Evolutionary conservation across 768 basidiomycete species (phyloP).

Genomic region (Suillus tomentosus): DNA sequence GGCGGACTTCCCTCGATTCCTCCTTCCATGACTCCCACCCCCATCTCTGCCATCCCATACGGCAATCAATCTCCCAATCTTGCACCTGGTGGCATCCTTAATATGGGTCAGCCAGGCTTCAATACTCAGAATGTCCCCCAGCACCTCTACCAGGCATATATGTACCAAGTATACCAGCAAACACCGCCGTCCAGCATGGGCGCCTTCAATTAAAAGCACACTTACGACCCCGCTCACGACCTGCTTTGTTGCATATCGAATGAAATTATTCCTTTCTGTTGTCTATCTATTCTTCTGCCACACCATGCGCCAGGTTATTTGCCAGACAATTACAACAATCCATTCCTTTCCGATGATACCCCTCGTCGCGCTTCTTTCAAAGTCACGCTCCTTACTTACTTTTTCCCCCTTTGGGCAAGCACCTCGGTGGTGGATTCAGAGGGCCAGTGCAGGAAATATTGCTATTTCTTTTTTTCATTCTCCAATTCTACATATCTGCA

Average conservation of each 20-base stretch:
- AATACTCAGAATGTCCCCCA: slow-evolving; percentile 60
- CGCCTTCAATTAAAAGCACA: slow-evolving; percentile 59
- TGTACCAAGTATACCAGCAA: slow-evolving; percentile 85
- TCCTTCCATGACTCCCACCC: slow-evolving; percentile 32
- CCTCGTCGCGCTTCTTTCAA: slow-evolving; percentile 19
- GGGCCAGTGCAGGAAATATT: slow-evolving; percentile 33
- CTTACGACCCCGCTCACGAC: slow-evolving; percentile 45
- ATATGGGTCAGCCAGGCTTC: slow-evolving; percentile 70
- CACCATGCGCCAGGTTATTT: slow-evolving; percentile 28
- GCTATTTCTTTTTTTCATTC: slow-evolving; percentile 23
- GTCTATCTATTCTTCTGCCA: slow-evolving; percentile 34
- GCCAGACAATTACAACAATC: slow-evolving; percentile 24
- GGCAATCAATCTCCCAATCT: slow-evolving; percentile 64
- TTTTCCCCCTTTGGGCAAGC: slow-evolving; percentile 19
- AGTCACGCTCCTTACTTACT: slow-evolving; percentile 23
- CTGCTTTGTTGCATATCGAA: slow-evolving; percentile 34
- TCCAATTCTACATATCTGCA: slow-evolving; percentile 30
- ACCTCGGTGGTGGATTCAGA: slow-evolving; percentile 25
- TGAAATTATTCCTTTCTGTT: slow-evolving; percentile 35
- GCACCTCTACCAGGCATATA: slow-evolving; percentile 79
- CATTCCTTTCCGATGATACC: slow-evolving; percentile 38
- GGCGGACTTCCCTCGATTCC: slow-evolving; percentile 36
- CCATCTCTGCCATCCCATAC: slow-evolving; percentile 47
- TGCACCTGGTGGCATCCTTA: slow-evolving; percentile 52
- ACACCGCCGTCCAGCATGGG: slow-evolving; percentile 75